A percentile compares a stretch with the other conserved stretches of the same genome.
phyloP scores from a whole-genome alignment of 139 green algal species.

The Chlamydomonas asymmetrica region DNA sequence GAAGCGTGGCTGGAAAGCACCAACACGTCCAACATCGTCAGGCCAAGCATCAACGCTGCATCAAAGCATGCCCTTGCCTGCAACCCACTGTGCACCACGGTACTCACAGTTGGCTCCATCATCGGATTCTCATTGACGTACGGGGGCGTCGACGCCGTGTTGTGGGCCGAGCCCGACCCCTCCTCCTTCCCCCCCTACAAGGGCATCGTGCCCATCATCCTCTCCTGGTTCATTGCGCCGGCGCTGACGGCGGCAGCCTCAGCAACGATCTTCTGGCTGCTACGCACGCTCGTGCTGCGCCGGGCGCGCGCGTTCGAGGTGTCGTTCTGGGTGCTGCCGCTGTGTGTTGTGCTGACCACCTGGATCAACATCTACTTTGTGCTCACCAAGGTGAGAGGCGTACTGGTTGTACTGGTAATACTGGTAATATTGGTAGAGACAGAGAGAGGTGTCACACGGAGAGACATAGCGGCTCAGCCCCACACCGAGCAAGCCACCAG shows the following conservation, averaged over 20 bases:
- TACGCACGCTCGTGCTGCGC: slow-evolving; percentile 39
- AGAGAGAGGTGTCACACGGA: not conserved
- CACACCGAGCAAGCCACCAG: not conserved
- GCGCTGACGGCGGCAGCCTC: slow-evolving; percentile 36
- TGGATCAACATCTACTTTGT: slow-evolving; percentile 47
- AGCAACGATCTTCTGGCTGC: slow-evolving; percentile 37
- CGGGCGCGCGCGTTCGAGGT: slow-evolving; percentile 34
- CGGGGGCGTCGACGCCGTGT: slow-evolving; percentile 32
- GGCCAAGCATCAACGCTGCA: no score
- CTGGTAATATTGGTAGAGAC: not conserved
- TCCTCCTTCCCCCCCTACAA: slow-evolving; percentile 45
- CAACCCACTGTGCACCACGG: no score
- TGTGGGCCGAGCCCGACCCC: slow-evolving; percentile 39
- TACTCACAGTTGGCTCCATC: slow-evolving; percentile 37
- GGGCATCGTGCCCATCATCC: slow-evolving; percentile 35
- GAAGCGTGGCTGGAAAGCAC: no score
- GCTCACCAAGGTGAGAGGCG: slow-evolving; percentile 39
- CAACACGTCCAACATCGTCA: no score
- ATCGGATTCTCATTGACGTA: slow-evolving; percentile 48
- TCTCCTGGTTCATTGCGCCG: slow-evolving; percentile 51
- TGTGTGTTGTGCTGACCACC: slow-evolving; percentile 44
- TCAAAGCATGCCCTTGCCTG: no score
- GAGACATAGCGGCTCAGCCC: not conserved
- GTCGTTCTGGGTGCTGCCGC: slow-evolving; percentile 46
- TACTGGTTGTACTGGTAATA: not conserved